phyloP scores from a whole-genome alignment of 2,329 filamentous ascomycete species.

The Colletotrichum destructivum region DNA sequence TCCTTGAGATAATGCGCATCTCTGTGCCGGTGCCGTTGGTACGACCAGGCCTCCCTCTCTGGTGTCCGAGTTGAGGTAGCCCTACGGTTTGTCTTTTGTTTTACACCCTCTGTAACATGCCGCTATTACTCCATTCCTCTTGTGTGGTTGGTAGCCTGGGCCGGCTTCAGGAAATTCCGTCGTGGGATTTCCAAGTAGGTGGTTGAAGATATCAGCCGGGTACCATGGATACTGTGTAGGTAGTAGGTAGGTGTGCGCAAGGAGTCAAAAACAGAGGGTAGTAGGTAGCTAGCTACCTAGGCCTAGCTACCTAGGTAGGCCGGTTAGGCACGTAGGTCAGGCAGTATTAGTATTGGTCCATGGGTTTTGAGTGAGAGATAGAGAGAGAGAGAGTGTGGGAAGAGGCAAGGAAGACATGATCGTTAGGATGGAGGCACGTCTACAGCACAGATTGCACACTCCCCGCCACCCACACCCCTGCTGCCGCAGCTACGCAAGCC shows the following conservation, averaged over 20 bases:
- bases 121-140: background rate
- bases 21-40: background rate
- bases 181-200: background rate
- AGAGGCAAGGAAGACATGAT: slow-evolving; percentile 8
- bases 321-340: background rate
- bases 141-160: background rate
- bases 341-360: background rate
- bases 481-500: slow-evolving; percentile 30
- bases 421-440: background rate
- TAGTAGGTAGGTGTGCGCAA: background rate
- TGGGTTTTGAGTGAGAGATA: background rate
- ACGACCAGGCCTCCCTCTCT: background rate
- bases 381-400: background rate
- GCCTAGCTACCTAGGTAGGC: background rate
- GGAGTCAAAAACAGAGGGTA: background rate
- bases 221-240: background rate
- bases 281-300: background rate
- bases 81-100: too few species aligned
- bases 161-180: background rate
- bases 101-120: background rate
- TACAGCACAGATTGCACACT: background rate
- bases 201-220: background rate
- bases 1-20: background rate
- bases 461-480: background rate
- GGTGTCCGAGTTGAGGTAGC: background rate